Conservation (phyloP, 257 asterid species). For the Solanum chmielewskii region DNA sequence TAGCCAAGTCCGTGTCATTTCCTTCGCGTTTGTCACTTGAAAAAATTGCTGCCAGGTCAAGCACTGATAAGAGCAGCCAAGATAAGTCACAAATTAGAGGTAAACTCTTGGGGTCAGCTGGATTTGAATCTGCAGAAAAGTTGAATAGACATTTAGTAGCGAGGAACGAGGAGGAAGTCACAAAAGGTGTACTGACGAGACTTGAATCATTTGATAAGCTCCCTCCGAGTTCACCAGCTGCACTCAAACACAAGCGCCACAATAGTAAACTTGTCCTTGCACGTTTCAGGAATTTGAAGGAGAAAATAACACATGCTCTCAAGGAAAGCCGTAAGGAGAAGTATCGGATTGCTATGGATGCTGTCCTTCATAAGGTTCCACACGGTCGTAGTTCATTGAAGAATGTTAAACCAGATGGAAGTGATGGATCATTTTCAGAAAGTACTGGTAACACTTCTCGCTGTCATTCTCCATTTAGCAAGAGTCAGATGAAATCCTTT, state of each 20-base stretch:
- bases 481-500: background rate
- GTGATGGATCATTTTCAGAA: background rate
- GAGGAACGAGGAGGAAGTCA: background rate
- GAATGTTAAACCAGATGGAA: slow-evolving; percentile 6
- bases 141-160: background rate
- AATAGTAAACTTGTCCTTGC: slow-evolving; percentile 28
- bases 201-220: slow-evolving; percentile 6
- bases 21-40: slow-evolving; percentile 22
- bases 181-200: background rate
- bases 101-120: background rate
- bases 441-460: background rate
- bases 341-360: slow-evolving; percentile 66
- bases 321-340: slow-evolving; percentile 57
- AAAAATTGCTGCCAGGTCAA: background rate
- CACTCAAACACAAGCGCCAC: slow-evolving; percentile 14
- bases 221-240: slow-evolving; percentile 3
- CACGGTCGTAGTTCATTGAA: slow-evolving; percentile 27
- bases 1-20: slow-evolving; percentile 58
- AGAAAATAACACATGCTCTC: slow-evolving; percentile 47
- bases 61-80: background rate
- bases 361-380: slow-evolving; percentile 57
- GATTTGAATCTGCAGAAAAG: background rate
- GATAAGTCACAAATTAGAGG: background rate
- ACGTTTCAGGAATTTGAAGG: slow-evolving; percentile 54
- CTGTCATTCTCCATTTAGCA: slow-evolving; percentile 6